A percentile compares a stretch with the other conserved stretches of the same genome.
Conservation (phyloP, 805 yeast genomes). For the Spathaspora sp. region DNA sequence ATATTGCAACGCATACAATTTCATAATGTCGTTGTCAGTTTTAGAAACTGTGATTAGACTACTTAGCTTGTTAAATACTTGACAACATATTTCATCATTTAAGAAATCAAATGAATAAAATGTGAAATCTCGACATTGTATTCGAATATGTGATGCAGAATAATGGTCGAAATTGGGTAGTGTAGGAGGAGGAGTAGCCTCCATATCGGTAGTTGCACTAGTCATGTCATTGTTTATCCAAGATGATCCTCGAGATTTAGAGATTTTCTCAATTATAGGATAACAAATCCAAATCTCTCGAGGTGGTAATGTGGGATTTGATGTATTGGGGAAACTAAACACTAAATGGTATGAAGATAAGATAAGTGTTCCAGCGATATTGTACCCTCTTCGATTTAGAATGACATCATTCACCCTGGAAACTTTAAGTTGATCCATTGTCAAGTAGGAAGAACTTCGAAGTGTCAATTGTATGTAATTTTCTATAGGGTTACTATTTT, state of each 20-base stretch:
- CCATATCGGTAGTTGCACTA: neutral
- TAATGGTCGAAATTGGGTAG: slow-evolving; percentile 28
- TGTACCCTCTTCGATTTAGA: slow-evolving; percentile 35
- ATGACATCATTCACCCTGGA: slow-evolving; percentile 36
- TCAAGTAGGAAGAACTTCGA: neutral
- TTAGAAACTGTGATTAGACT: slow-evolving; percentile 56
- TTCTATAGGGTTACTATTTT: too few relatives aligned
- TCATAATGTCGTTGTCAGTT: slow-evolving; percentile 37
- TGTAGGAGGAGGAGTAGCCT: slow-evolving; percentile 4
- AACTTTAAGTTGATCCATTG: slow-evolving; percentile 27
- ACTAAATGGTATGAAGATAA: slow-evolving; percentile 37
- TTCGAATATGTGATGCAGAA: slow-evolving; percentile 53
- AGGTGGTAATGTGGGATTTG: slow-evolving; percentile 9
- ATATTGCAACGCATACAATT: slow-evolving; percentile 78
- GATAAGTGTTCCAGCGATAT: slow-evolving; percentile 33
- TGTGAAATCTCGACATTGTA: slow-evolving; percentile 83
- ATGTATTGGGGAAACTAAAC: slow-evolving; percentile 23
- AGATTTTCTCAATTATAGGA: slow-evolving; percentile 70
- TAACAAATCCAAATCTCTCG: slow-evolving; percentile 90
- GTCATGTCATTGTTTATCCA: slow-evolving; percentile 16
- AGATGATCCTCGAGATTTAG: slow-evolving; percentile 54
- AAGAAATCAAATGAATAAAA: slow-evolving; percentile 73
- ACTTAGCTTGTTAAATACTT: slow-evolving; percentile 70
- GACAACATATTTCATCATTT: slow-evolving; percentile 55
- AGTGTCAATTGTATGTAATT: neutral